These are phyloP conservation scores for Cokeromyces recurvatus DNA, from an alignment of 371 early-diverging fungal genomes.

Conservation along the genomic window DNA sequence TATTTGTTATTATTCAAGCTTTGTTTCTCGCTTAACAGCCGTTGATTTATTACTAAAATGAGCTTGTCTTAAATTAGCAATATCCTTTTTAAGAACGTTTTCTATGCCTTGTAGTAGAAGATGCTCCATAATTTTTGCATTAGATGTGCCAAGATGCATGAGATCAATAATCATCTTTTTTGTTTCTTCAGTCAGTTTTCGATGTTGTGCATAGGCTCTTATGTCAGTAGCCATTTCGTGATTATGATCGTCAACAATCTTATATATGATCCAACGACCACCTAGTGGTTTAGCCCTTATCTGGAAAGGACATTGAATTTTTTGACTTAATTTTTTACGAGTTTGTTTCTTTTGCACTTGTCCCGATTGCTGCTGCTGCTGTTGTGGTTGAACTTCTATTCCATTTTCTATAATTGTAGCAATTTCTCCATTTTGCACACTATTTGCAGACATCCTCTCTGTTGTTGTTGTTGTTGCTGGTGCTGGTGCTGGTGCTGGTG, in stretches of 20 bases:
- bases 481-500: background rate
- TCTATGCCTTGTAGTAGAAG: slow-evolving; percentile 2
- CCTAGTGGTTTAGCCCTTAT: slow-evolving; percentile 9
- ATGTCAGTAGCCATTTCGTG: slow-evolving; percentile 13
- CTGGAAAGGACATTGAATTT: slow-evolving; percentile 14
- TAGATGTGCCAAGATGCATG: slow-evolving; percentile 2
- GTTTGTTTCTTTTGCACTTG: background rate
- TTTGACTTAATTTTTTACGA: slow-evolving; percentile 6
- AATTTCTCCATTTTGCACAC: too few relatives aligned
- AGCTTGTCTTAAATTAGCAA: too few relatives aligned
- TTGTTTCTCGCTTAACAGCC: too few relatives aligned
- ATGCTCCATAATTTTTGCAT: slow-evolving; percentile 2
- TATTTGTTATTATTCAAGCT: too few relatives aligned
- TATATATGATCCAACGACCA: slow-evolving; percentile 4
- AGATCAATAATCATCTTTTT: slow-evolving; percentile 2
- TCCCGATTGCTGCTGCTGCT: background rate
- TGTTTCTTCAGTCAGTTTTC: slow-evolving; percentile 4
- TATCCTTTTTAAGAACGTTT: slow-evolving; percentile 12
- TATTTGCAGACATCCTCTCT: background rate
- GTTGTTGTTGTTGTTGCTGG: background rate
- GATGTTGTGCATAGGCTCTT: slow-evolving; percentile 12
- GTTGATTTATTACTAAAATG: too few relatives aligned
- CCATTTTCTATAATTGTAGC: too few relatives aligned
- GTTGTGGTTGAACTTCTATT: too few relatives aligned
- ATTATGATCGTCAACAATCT: slow-evolving; percentile 9